phyloP scores from a whole-genome alignment of 306 rosid species.

The Glycine tomentella region DNA sequence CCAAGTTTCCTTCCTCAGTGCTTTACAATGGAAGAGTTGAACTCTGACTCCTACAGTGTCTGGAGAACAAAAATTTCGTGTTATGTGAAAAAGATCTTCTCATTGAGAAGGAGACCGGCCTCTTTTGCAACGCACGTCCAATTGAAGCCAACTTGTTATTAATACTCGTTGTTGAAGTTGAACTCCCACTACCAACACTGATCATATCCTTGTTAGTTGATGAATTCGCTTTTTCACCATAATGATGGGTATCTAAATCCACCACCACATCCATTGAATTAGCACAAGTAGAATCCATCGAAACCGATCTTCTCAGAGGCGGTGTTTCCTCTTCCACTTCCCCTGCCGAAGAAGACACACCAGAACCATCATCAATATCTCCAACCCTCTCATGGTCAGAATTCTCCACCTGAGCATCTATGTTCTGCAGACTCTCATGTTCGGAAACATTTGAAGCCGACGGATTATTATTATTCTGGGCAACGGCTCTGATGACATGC shows the following conservation, averaged over 20 bases:
- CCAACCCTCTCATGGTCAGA: conserved; percentile 36
- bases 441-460: too few species aligned
- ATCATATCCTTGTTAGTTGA: background rate
- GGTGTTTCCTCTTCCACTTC: conserved; percentile 42
- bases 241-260: background rate
- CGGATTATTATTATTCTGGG: background rate
- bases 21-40: conserved; percentile 53
- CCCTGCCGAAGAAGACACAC: background rate
- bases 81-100: conserved; percentile 54
- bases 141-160: conserved; percentile 47
- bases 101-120: conserved; percentile 41
- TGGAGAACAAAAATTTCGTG: conserved; percentile 45
- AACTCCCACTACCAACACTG: conserved; percentile 36
- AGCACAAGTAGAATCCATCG: conserved; percentile 55
- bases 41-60: conserved; percentile 62
- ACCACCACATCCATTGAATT: background rate
- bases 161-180: conserved; percentile 38
- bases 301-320: conserved; percentile 56
- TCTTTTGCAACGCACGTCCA: conserved; percentile 56
- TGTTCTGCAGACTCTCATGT: too few species aligned
- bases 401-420: conserved; percentile 6
- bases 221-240: background rate
- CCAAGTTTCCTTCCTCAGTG: too few species aligned
- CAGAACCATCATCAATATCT: conserved; percentile 28
- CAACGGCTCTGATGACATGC: background rate